phyloP scores from a whole-genome alignment of 805 yeast species.

The Cyberlindnera misumaiensis region DNA sequence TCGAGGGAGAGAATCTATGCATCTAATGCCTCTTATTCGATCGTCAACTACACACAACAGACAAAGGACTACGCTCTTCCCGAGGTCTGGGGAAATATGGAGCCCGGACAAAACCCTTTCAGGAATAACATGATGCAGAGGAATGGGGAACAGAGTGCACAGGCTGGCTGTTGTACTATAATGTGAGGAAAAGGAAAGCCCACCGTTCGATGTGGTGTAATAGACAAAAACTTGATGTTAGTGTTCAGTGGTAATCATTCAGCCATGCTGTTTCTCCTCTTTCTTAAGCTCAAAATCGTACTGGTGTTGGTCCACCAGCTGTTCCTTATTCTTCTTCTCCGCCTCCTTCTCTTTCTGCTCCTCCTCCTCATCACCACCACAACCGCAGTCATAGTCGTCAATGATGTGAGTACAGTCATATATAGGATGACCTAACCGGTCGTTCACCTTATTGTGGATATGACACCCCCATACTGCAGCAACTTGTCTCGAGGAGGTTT shows the following conservation, averaged over 20 bases:
- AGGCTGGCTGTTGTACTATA: slow-evolving; percentile 28
- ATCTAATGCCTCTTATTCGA: slow-evolving; percentile 49
- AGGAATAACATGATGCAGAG: slow-evolving; percentile 15
- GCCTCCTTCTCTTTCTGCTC: slow-evolving; percentile 1
- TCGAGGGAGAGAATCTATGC: slow-evolving; percentile 55
- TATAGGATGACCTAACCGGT: slow-evolving; percentile 53
- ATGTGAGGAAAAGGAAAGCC: slow-evolving; percentile 19
- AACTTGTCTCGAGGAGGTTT: slow-evolving; percentile 59
- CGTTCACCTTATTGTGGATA: slow-evolving; percentile 82
- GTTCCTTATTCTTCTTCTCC: not conserved
- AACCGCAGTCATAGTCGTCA: slow-evolving; percentile 95
- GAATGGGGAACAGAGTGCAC: slow-evolving; percentile 1
- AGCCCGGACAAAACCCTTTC: slow-evolving; percentile 32
- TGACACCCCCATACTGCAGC: slow-evolving; percentile 98
- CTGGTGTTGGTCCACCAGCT: slow-evolving; percentile 32
- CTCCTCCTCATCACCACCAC: slow-evolving; percentile 64
- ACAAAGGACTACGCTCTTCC: slow-evolving; percentile 32
- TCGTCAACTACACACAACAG: slow-evolving; percentile 30
- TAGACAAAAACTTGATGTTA: not conserved
- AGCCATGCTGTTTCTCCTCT: slow-evolving; percentile 41
- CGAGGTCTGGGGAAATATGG: slow-evolving; percentile 34
- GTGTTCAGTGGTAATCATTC: not conserved
- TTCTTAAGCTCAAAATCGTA: slow-evolving; percentile 40
- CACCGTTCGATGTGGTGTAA: not conserved
- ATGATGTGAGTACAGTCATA: slow-evolving; percentile 83